phyloP scores from a whole-genome alignment of 768 basidiomycete genomes.

The Lactarius psammicola region DNA sequence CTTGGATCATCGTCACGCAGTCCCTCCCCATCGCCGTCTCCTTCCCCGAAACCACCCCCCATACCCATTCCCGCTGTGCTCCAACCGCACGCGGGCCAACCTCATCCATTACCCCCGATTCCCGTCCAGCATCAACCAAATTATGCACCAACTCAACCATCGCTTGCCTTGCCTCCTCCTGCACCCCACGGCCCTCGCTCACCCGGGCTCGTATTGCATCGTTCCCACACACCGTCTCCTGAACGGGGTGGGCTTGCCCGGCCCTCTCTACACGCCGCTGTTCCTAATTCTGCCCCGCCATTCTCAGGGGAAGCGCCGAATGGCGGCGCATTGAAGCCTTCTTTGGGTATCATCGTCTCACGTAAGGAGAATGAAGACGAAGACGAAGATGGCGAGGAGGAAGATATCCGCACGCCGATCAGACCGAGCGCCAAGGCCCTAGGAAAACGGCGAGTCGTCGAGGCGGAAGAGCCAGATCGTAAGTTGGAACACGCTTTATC shows the following conservation, averaged over 20 bases:
- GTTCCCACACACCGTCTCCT: constrained; percentile 73
- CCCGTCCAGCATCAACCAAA: constrained; percentile 29
- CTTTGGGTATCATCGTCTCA: constrained; percentile 11
- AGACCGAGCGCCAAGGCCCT: constrained; percentile 85
- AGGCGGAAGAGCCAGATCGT: constrained; percentile 50
- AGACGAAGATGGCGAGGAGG: constrained; percentile 33
- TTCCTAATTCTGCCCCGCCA: constrained; percentile 9
- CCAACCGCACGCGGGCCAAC: constrained; percentile 33
- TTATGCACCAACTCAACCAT: constrained; percentile 35
- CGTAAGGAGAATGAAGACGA: background rate
- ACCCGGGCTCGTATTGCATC: constrained; percentile 45
- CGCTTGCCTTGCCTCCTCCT: constrained; percentile 62
- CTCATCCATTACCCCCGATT: constrained; percentile 42
- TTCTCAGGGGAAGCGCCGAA: constrained; percentile 17
- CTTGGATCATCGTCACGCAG: constrained; percentile 43
- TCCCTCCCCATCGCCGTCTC: constrained; percentile 46
- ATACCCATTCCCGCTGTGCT: constrained; percentile 34
- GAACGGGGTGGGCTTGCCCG: constrained; percentile 38
- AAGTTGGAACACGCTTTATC: constrained; percentile 32
- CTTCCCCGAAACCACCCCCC: constrained; percentile 40
- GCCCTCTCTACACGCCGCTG: constrained; percentile 3
- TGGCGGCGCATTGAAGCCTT: constrained; percentile 11
- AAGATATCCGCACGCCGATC: constrained; percentile 40
- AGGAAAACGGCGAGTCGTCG: constrained; percentile 73
- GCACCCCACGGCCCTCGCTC: constrained; percentile 73